Conservation (phyloP, 2,329 filamentous ascomycete genomes). For the Dothistroma pini region DNA sequence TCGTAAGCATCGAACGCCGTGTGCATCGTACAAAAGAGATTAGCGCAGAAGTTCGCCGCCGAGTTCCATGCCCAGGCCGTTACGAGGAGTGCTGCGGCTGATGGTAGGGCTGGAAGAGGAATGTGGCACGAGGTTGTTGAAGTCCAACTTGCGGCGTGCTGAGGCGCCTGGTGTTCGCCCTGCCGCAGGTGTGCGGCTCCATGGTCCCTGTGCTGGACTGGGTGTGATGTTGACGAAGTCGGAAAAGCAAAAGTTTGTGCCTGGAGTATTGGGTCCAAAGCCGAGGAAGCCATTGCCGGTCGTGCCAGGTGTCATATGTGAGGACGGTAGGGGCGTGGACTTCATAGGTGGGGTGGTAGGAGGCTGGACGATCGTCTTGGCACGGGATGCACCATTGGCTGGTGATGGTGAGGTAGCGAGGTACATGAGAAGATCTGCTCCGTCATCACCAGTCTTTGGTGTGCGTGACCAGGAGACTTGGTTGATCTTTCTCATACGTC, state of each 20-base stretch:
- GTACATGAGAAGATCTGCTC: conserved; percentile 80
- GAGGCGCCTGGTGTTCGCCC: conserved; percentile 66
- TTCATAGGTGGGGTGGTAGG: conserved; percentile 55
- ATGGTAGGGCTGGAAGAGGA: conserved; percentile 44
- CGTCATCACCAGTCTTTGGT: conserved; percentile 69
- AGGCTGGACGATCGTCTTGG: conserved; percentile 44
- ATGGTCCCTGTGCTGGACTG: conserved; percentile 84
- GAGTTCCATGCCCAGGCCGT: conserved; percentile 61
- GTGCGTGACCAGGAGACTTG: conserved; percentile 43
- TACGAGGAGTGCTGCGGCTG: conserved; percentile 41
- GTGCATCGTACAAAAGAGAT: conserved; percentile 8
- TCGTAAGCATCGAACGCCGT: conserved; percentile 9
- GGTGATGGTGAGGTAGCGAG: conserved; percentile 89
- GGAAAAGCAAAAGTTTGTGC: conserved; percentile 84
- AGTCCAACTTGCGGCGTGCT: conserved; percentile 73
- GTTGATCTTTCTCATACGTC: conserved; percentile 40
- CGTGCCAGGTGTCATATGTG: conserved; percentile 81
- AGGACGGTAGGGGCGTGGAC: conserved; percentile 65
- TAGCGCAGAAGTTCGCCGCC: conserved; percentile 55
- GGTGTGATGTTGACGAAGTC: conserved; percentile 98
- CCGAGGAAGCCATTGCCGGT: conserved; percentile 54
- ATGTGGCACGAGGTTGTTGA: conserved; percentile 67
- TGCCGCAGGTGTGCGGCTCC: conserved; percentile 59
- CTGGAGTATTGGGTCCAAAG: conserved; percentile 69
- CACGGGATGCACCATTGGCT: conserved; percentile 45